phyloP scores from a whole-genome alignment of 306 rosid species.

The Trifolium subterraneum region DNA sequence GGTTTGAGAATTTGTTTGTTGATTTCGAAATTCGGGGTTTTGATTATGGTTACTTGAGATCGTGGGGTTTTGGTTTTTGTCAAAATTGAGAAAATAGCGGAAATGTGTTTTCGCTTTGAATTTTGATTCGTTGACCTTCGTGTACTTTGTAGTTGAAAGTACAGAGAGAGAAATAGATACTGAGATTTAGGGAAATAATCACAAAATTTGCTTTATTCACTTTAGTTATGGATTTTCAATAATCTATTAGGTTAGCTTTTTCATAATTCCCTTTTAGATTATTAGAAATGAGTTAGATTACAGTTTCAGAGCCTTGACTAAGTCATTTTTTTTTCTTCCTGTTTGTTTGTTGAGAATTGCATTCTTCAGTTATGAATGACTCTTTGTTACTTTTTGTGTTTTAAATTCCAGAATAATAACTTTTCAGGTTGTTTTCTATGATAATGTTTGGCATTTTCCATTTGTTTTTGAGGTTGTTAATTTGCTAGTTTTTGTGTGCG shows the following conservation, averaged over 20 bases:
- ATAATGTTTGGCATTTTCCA: constrained; percentile 10
- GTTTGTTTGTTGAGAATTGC: too few relatives aligned
- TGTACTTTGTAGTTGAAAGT: constrained; percentile 6
- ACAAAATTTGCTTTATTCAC: constrained; percentile 3
- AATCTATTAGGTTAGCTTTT: background rate
- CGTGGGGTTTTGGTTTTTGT: constrained; percentile 1
- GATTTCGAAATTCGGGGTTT: background rate
- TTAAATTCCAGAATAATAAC: background rate
- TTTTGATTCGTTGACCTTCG: constrained; percentile 33
- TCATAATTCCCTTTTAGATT: background rate
- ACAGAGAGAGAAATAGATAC: background rate
- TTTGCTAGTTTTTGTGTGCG: background rate
- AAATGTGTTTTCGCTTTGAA: constrained; percentile 30
- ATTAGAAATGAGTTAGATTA: background rate
- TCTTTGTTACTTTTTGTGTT: background rate
- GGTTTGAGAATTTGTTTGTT: constrained; percentile 5
- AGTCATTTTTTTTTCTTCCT: background rate
- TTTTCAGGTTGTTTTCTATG: background rate
- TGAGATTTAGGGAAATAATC: constrained; percentile 22
- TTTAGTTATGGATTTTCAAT: constrained; percentile 3
- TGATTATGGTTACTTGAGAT: constrained; percentile 19
- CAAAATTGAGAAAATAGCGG: background rate
- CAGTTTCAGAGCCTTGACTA: background rate
- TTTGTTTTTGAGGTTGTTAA: background rate
- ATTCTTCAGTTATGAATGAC: background rate